These are phyloP conservation scores for Penicillium brevicompactum DNA, from an alignment of 2,329 filamentous ascomycete genomes.

Conservation along the genomic window DNA sequence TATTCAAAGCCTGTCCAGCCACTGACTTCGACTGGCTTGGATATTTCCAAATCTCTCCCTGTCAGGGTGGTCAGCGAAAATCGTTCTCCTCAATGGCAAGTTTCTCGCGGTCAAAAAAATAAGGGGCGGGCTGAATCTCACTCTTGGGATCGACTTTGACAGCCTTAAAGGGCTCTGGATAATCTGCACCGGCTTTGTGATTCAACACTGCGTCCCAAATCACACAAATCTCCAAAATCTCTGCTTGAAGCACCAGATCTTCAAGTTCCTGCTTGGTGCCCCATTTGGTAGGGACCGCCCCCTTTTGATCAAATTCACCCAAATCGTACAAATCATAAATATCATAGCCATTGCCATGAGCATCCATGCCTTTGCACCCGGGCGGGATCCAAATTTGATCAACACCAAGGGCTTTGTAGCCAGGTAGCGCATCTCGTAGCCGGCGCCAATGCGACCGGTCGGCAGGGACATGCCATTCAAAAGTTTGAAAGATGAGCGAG, in stretches of 20 bases:
- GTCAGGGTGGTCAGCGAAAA: neutral
- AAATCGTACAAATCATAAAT: conserved; percentile 71
- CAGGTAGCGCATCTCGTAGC: conserved; percentile 54
- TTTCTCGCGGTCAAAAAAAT: neutral
- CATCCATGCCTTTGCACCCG: conserved; percentile 67
- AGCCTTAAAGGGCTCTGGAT: conserved; percentile 62
- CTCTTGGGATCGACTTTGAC: conserved; percentile 63
- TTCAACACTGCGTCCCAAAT: conserved; percentile 74
- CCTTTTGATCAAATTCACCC: conserved; percentile 74
- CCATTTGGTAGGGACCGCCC: conserved; percentile 66
- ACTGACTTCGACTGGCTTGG: conserved; percentile 62
- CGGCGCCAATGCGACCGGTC: conserved; percentile 65
- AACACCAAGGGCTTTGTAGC: conserved; percentile 62
- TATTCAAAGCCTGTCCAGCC: conserved; percentile 71
- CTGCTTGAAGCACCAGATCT: conserved; percentile 54
- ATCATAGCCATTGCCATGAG: conserved; percentile 67
- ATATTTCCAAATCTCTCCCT: conserved; percentile 55
- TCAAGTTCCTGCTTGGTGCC: conserved; percentile 64
- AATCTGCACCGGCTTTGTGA: conserved; percentile 70
- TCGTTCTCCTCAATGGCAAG: too few species aligned
- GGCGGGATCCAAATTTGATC: conserved; percentile 70
- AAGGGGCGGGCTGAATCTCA: conserved; percentile 15
- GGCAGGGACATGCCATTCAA: conserved; percentile 72
- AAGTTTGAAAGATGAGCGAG: conserved; percentile 65
- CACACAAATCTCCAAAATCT: conserved; percentile 57